Evolutionary conservation across 768 basidiomycete genomes (phyloP).

Genomic region (Termitomyces sp.): DNA sequence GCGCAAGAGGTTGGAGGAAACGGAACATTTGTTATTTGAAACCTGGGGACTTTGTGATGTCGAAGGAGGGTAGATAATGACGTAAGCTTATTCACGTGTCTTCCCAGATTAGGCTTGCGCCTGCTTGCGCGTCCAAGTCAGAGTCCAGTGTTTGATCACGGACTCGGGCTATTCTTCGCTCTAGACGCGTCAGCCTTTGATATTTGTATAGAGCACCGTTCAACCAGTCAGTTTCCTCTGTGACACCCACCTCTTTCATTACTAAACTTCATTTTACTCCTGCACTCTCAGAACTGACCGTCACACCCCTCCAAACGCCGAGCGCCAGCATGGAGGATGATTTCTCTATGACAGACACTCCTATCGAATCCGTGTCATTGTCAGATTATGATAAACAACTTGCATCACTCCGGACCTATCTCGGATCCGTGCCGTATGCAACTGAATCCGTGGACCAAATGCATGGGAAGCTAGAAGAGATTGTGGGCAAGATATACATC

Average conservation of each 20-base stretch:
- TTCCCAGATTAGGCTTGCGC: conserved; percentile 9
- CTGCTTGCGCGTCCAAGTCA: conserved; percentile 9
- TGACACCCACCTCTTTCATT: conserved; percentile 2
- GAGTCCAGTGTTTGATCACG: conserved; percentile 2
- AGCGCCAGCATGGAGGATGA: conserved; percentile 50
- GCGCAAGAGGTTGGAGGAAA: conserved; percentile 10
- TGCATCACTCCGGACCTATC: conserved; percentile 57
- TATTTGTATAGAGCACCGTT: not conserved
- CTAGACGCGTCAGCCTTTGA: conserved; percentile 12
- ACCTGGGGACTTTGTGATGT: too few relatives aligned
- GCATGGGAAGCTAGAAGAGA: conserved; percentile 61
- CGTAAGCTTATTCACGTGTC: conserved; percentile 5
- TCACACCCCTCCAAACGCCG: conserved; percentile 1
- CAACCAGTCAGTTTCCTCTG: conserved; percentile 7
- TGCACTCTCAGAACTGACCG: not conserved
- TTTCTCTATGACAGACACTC: conserved; percentile 34
- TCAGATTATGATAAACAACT: conserved; percentile 52
- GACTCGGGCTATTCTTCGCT: not conserved
- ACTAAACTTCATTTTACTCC: not conserved
- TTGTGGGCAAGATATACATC: conserved; percentile 61
- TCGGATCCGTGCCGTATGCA: conserved; percentile 65
- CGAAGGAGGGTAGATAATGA: not conserved
- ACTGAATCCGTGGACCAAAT: conserved; percentile 70
- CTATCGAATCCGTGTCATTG: conserved; percentile 30
- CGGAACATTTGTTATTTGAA: conserved; percentile 2